Evolutionary conservation across 176 grass and related monocot genomes (phyloP), one percentile per base, ranked within the genome.

Genomic region (Cenchrus americanus): DNA sequence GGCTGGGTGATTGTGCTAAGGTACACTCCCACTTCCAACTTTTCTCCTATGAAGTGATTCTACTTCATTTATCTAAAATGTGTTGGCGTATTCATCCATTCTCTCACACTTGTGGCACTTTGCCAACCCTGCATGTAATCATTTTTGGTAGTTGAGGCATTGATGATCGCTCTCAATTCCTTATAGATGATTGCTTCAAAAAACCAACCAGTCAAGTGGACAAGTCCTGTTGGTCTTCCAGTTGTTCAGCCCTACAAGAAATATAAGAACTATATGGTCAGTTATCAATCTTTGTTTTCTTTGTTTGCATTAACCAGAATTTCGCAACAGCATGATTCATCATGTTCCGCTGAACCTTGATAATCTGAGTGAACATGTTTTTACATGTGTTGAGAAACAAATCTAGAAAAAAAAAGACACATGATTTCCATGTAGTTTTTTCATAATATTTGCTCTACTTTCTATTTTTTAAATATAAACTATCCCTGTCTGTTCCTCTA

Each of bases 1-100:
- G 96, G 96, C 85, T 98, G 76, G 88, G 89, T 86, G 89, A 93
- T 73, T 98, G 96, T 92, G 93, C 96, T 10, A 98, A 98, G 96
- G 96, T 98, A 53, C 21, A 23, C 26, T 59, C 12, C n/a, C 44
- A 26, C 17, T 62, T 12, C 42, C 32, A 62, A 37, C 73, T 80
- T 66, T 78, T 73, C 43, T 74, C 18, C 15, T 24, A 21, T 80
- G 73, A 70, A 82, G 12, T 71, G 22, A 61, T 59, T 54, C 78
- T 67, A 19, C 71, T 85, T 65, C 26, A 61, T 24, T 85, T 34
- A 63, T 52, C 12, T 81, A 58, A 68, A 69, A 62, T 62, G 72
- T 79, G 50, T 58, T 81, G 66, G 58, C 53, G 18, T 21, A 61
- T 4, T 7, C 14, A 80, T 71, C 69, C 62, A 66, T 3, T 51